phyloP scores from a whole-genome alignment of 2,329 filamentous ascomycete species.

The Aureobasidium namibiae region DNA sequence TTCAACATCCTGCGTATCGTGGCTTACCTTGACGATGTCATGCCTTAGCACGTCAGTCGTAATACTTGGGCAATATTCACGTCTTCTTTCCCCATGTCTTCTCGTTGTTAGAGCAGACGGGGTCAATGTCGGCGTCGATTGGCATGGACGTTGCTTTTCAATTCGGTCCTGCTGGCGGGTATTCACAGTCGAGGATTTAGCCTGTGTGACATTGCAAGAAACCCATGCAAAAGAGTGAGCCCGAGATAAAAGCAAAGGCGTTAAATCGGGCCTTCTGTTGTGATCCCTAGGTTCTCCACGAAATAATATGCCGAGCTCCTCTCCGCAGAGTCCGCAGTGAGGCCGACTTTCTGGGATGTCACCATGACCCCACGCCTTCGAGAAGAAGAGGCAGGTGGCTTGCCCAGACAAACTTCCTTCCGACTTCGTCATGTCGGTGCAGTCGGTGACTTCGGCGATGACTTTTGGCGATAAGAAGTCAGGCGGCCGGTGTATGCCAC shows the following conservation, averaged over 20 bases:
- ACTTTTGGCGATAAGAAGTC: neutral
- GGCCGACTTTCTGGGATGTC: neutral
- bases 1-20: neutral
- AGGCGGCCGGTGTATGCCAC: neutral
- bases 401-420: neutral
- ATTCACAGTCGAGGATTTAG: constrained; percentile 5
- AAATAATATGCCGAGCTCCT: neutral
- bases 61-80: neutral
- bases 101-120: neutral
- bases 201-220: neutral
- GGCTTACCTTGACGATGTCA: neutral
- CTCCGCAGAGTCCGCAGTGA: too few relatives aligned
- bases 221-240: neutral
- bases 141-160: constrained; percentile 11
- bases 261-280: constrained; percentile 5
- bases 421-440: neutral
- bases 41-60: neutral
- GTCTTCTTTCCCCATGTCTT: neutral
- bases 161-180: constrained; percentile 13
- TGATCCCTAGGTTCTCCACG: neutral
- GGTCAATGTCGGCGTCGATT: neutral
- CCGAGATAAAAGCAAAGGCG: neutral
- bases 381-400: constrained; percentile 4
- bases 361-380: constrained; percentile 4
- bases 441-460: too few relatives aligned